These are phyloP conservation scores for Selaginella tamariscina DNA, from an alignment of 75 land plant species.

Conservation along the genomic window DNA sequence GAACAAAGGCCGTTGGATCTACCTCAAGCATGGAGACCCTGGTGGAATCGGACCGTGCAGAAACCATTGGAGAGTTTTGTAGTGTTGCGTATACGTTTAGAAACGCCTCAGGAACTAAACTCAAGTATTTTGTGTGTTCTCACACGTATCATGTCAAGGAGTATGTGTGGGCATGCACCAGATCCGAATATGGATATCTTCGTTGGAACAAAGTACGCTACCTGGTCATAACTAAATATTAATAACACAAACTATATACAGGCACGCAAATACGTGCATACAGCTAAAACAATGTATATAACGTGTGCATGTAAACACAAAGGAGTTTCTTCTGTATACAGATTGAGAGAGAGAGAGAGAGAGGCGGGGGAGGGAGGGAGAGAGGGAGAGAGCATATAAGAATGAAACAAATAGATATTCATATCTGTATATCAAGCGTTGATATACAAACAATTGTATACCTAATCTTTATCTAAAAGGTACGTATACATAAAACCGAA, in stretches of 20 bases:
- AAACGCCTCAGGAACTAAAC: constrained; percentile 16
- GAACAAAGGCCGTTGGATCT: no score
- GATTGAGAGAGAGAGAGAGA: no score
- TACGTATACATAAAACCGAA: no score
- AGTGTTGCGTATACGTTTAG: not conserved
- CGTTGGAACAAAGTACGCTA: constrained; percentile 22
- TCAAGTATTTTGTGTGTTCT: constrained; percentile 22
- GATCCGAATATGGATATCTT: constrained; percentile 16
- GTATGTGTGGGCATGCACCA: constrained; percentile 23
- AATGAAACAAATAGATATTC: not conserved
- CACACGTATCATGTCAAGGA: constrained; percentile 23
- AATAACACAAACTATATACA: no score
- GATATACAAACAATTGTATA: not conserved
- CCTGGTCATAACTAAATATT: constrained; percentile 6
- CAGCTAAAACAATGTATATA: no score
- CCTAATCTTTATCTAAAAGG: no score
- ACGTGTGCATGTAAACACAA: no score
- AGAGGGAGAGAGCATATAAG: no score
- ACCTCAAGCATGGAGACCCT: not conserved
- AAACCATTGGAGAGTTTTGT: not conserved
- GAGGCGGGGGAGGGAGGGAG: no score
- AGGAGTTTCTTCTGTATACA: no score
- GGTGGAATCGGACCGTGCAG: not conserved
- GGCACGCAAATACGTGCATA: no score
- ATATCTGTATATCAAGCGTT: not conserved